These are phyloP conservation scores for Zygosaccharomyces sapae DNA, from an alignment of 1,139 yeast genomes.

Conservation along the genomic window DNA sequence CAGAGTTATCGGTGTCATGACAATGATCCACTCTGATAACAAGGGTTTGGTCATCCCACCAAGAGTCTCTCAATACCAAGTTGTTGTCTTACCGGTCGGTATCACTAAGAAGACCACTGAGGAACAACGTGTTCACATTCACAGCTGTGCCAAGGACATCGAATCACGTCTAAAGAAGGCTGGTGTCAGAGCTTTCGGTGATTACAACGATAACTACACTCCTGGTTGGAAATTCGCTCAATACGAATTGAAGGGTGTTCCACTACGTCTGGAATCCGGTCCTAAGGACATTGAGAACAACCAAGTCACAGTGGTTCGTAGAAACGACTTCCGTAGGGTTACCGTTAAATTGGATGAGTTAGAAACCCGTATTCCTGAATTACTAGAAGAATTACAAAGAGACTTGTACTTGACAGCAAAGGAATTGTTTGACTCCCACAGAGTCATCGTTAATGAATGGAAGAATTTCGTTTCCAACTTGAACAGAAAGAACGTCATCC, in stretches of 20 bases:
- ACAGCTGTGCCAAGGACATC: conserved; percentile 63
- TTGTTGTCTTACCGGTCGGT: conserved; percentile 92
- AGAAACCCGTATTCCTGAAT: conserved; percentile 63
- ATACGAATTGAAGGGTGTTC: conserved; percentile 94
- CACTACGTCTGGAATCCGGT: conserved; percentile 90
- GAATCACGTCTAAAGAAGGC: conserved; percentile 54
- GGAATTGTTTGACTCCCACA: conserved; percentile 74
- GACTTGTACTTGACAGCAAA: conserved; percentile 77
- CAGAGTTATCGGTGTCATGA: conserved; percentile 98
- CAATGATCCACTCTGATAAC: conserved; percentile 97
- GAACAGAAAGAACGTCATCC: conserved; percentile 83
- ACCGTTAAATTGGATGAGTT: conserved; percentile 62
- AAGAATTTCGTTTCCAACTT: conserved; percentile 89
- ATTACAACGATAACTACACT: conserved; percentile 88
- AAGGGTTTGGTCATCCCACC: conserved; percentile 98
- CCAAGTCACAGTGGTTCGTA: conserved; percentile 85
- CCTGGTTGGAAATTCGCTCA: conserved; percentile 99
- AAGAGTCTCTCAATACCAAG: conserved; percentile 89
- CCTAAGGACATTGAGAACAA: conserved; percentile 85
- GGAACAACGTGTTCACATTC: conserved; percentile 67
- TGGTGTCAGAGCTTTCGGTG: conserved; percentile 74
- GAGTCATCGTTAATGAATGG: conserved; percentile 78
- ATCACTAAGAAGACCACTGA: conserved; percentile 79
- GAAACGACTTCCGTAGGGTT: conserved; percentile 79
- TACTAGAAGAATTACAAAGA: conserved; percentile 74